A percentile compares a stretch with the other conserved stretches of the same genome.
These are phyloP conservation scores for Xylogone sp. DNA, from an alignment of 2,329 filamentous ascomycete species.

Conservation along the genomic window DNA sequence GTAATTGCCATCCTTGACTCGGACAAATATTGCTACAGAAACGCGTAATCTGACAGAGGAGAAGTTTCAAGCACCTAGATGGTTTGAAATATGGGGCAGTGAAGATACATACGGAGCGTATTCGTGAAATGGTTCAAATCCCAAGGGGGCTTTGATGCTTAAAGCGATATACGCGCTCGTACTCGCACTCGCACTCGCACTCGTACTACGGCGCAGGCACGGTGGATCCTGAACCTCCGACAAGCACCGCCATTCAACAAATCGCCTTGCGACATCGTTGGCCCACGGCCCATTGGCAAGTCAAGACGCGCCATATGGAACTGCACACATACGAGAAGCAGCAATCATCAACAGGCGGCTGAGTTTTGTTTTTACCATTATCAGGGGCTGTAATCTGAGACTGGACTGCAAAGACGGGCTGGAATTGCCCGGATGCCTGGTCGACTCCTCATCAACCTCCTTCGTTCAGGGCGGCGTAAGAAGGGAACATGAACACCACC, in stretches of 20 bases:
- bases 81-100: not conserved
- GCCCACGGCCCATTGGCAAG: not conserved
- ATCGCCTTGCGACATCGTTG: no score
- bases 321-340: not conserved
- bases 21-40: not conserved
- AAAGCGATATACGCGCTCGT: not conserved
- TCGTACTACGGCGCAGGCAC: not conserved
- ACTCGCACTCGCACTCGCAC: not conserved
- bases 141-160: no score
- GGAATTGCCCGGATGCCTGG: not conserved
- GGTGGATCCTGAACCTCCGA: no score
- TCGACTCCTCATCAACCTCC: not conserved
- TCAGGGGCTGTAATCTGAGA: not conserved
- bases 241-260: no score
- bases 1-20: not conserved
- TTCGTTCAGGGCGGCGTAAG: not conserved
- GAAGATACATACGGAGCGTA: no score
- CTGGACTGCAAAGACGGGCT: not conserved
- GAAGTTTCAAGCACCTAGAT: not conserved
- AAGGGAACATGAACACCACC: not conserved
- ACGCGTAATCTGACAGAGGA: not conserved
- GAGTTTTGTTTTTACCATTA: not conserved
- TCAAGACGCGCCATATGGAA: not conserved
- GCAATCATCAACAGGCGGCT: not conserved
- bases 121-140: no score